Evolutionary conservation across 23 red algal species (phyloP).

Genomic region (Pyropia yezoensis): DNA sequence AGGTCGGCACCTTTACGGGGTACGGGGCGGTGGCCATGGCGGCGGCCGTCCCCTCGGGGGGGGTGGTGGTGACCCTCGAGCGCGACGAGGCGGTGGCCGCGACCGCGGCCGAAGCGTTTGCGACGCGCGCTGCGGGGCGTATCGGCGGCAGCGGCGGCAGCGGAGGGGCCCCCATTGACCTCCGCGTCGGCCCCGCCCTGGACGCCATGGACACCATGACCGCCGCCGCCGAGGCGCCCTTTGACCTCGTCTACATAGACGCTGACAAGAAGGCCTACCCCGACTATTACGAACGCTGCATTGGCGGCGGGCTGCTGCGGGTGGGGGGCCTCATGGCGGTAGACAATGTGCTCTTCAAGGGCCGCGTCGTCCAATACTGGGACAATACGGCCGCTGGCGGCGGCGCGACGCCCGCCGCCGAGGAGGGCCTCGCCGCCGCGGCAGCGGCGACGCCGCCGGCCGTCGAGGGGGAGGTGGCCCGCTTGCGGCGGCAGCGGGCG

Average conservation of each 20-base stretch:
- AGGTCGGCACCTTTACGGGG: slow-evolving; percentile 96
- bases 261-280: slow-evolving; percentile 77
- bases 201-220: slow-evolving; percentile 25
- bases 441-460: neutral
- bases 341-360: slow-evolving; percentile 81
- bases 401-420: neutral
- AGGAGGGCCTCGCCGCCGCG: neutral
- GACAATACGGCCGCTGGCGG: neutral
- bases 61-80: slow-evolving; percentile 58
- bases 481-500: neutral
- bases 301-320: slow-evolving; percentile 48
- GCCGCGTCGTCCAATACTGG: slow-evolving; percentile 36
- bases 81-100: slow-evolving; percentile 33
- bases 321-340: slow-evolving; percentile 50
- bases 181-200: slow-evolving; percentile 26
- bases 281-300: slow-evolving; percentile 35
- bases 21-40: slow-evolving; percentile 81
- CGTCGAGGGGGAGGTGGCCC: neutral
- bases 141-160: neutral
- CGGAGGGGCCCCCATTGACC: slow-evolving; percentile 11
- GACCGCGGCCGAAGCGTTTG: slow-evolving; percentile 44
- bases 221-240: slow-evolving; percentile 8
- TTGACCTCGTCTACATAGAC: slow-evolving; percentile 90
- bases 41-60: slow-evolving; percentile 13
- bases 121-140: neutral